phyloP scores from a whole-genome alignment of 2,329 filamentous ascomycete genomes.

The Aspergillus phoenicis region DNA sequence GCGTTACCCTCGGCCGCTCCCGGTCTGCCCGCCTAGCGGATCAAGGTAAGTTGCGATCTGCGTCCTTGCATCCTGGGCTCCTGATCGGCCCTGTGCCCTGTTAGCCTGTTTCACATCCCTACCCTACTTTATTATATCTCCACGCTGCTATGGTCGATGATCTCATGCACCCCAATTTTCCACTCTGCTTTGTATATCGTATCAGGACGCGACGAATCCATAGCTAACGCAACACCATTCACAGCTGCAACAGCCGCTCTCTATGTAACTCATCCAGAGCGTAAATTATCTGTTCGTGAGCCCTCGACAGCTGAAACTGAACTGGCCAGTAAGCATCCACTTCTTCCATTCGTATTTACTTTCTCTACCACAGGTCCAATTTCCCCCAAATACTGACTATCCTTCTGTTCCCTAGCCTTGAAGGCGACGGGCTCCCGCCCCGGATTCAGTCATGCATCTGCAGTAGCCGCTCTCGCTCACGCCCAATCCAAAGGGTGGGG shows the following conservation, averaged over 20 bases:
- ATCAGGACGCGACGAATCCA: too few species aligned
- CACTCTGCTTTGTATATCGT: background rate
- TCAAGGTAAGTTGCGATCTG: slow-evolving; percentile 33
- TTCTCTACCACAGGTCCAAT: background rate
- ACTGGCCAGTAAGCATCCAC: slow-evolving; percentile 26
- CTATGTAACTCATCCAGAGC: slow-evolving; percentile 53
- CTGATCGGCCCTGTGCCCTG: background rate
- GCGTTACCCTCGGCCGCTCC: slow-evolving; percentile 19
- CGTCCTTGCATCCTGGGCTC: slow-evolving; percentile 6
- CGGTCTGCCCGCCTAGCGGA: slow-evolving; percentile 36
- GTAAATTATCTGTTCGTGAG: slow-evolving; percentile 32
- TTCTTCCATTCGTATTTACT: background rate
- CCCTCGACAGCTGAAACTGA: slow-evolving; percentile 22
- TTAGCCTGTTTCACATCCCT: background rate
- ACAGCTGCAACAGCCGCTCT: slow-evolving; percentile 64
- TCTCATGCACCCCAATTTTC: background rate
- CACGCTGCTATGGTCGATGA: background rate
- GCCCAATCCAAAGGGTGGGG: slow-evolving; percentile 67
- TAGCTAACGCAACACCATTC: background rate
- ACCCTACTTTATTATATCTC: slow-evolving; percentile 1
- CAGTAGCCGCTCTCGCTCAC: slow-evolving; percentile 75
- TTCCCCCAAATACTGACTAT: background rate
- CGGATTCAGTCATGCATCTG: slow-evolving; percentile 58
- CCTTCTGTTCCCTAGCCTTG: slow-evolving; percentile 21
- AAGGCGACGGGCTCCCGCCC: slow-evolving; percentile 61